Evolutionary conservation across 495 filamentous ascomycete species (phyloP), one percentile per base, ranked within the genome.

Genomic region (Penicillium samsonianum): DNA sequence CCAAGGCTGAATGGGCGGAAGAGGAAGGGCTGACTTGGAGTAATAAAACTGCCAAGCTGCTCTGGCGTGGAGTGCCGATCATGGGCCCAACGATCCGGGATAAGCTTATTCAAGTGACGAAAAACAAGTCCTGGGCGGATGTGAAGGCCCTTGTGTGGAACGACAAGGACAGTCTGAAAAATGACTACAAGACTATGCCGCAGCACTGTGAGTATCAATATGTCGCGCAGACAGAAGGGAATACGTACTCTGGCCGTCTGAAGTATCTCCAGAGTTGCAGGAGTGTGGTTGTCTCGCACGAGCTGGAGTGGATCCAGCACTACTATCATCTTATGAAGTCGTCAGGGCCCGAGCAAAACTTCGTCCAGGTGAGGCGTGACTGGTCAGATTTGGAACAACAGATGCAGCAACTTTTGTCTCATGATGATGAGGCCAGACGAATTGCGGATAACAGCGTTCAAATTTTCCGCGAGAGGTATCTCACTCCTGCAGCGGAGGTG

Each of bases 241-340:
- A 46, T 31, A 48, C 58, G n/a, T 80, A 73, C 61, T 78, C 75
- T n/a, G 79, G 74, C 23, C 66, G 71, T 16, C 65, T 77, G 12
- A 77, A 77, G 50, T 81, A 80, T 55, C 67, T 78, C 11, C 77
- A 78, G 42, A 74, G 74, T 45, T 84, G 81, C 64, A 67, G 71
- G 37, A 72, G 66, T 31, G 78, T 83, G 19, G 59, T 79, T 38
- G 67, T 84, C 44, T 58, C 67, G 5, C 63, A 67, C 31, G 35
- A 43, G 38, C 38, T 61, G 25, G 43, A 61, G 17, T 64, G 52
- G 49, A 58, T 60, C 23, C 58, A 65, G 25, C 61, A 67, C 10
- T 60, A 63, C 23, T 44, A 60, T 16, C 45, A 42, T 17, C 17
- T 62, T 3, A 9, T 67, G 31, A 43, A 47, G 22, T 58, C 59